Evolutionary conservation across 2,329 filamentous ascomycete species (phyloP).

Genomic region (Incumbomyces delicatus): DNA sequence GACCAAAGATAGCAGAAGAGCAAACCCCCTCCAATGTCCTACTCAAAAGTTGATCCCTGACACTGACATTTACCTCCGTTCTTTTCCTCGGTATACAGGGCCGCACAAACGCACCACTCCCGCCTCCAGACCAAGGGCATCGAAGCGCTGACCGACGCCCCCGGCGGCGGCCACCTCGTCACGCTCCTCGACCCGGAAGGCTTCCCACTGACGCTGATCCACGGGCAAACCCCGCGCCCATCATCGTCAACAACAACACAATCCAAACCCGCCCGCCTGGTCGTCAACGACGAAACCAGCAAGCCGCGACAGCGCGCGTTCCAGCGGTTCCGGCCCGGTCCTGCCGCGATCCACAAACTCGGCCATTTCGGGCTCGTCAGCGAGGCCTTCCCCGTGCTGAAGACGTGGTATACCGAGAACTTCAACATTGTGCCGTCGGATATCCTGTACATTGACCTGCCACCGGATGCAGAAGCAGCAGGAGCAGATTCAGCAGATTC

Average conservation of each 20-base stretch:
- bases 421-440: slow-evolving; percentile 42
- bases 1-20: too few species aligned
- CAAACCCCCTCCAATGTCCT: too few species aligned
- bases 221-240: slow-evolving; percentile 12
- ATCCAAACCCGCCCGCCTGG: too few species aligned
- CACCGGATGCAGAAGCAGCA: slow-evolving; percentile 3
- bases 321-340: slow-evolving; percentile 36
- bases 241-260: too few species aligned
- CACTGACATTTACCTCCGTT: too few species aligned
- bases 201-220: slow-evolving; percentile 22
- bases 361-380: slow-evolving; percentile 40
- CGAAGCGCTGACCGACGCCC: slow-evolving; percentile 19
- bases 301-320: slow-evolving; percentile 31
- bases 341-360: slow-evolving; percentile 41
- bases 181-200: slow-evolving; percentile 22
- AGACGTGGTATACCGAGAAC: slow-evolving; percentile 36
- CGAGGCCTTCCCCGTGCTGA: slow-evolving; percentile 27
- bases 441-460: slow-evolving; percentile 29
- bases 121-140: slow-evolving; percentile 16
- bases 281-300: slow-evolving; percentile 28
- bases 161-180: slow-evolving; percentile 20
- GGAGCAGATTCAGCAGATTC: too few species aligned
- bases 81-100: too few species aligned
- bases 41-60: too few species aligned
- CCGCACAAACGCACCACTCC: slow-evolving; percentile 8